Evolutionary conservation across 805 yeast genomes (phyloP).

Genomic region (Nakazawaea ishiwadae): DNA sequence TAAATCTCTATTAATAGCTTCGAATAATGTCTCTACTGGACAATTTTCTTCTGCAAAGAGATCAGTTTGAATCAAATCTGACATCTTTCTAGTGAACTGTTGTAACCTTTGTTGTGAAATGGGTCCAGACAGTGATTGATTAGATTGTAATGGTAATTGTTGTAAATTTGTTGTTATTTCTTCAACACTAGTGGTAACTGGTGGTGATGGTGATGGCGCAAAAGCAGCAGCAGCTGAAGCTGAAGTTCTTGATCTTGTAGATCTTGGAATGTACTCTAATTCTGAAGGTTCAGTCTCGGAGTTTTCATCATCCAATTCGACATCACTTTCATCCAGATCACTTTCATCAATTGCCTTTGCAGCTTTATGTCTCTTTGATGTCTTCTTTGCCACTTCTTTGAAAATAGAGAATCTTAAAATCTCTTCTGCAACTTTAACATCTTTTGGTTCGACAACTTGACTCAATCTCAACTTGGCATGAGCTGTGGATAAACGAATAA

Average conservation of each 20-base stretch:
- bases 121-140: conserved; percentile 22
- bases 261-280: conserved; percentile 9
- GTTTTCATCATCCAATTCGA: conserved; percentile 24
- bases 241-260: conserved; percentile 17
- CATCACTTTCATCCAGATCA: conserved; percentile 17
- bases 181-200: conserved; percentile 21
- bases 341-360: conserved; percentile 16
- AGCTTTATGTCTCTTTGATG: conserved; percentile 27
- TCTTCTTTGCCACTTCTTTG: conserved; percentile 55
- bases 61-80: conserved; percentile 39
- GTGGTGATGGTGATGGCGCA: conserved; percentile 27
- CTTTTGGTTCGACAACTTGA: conserved; percentile 64
- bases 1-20: conserved; percentile 16
- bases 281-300: conserved; percentile 19
- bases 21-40: conserved; percentile 20
- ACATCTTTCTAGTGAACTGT: conserved; percentile 41
- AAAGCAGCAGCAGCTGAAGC: conserved; percentile 24
- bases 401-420: conserved; percentile 81
- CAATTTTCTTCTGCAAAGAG: conserved; percentile 38
- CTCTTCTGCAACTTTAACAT: conserved; percentile 83
- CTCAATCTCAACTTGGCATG: conserved; percentile 95
- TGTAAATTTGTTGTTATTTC: conserved; percentile 11
- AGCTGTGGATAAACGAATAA: conserved; percentile 92
- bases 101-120: conserved; percentile 48
- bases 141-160: conserved; percentile 16